Conservation (phyloP, 2,329 filamentous ascomycete genomes). For the Alternaria tenuissima region DNA sequence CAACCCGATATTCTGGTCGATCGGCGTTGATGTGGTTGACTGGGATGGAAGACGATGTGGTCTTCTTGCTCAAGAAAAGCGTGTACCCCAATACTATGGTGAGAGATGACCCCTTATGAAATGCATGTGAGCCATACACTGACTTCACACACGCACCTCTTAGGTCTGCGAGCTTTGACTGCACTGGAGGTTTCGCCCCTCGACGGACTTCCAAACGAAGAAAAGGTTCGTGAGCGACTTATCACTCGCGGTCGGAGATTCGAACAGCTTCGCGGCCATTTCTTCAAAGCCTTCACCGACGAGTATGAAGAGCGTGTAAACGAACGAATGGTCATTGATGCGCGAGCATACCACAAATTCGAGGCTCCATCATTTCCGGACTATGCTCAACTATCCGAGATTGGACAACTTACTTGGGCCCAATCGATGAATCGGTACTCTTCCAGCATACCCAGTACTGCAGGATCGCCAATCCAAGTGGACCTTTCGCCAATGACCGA, state of each 20-base stretch:
- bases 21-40: constrained; percentile 23
- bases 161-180: constrained; percentile 49
- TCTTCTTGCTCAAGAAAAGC: constrained; percentile 21
- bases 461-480: constrained; percentile 5
- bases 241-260: constrained; percentile 54
- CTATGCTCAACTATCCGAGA: constrained; percentile 18
- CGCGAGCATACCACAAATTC: constrained; percentile 22
- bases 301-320: not conserved
- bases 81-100: constrained; percentile 32
- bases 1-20: not conserved
- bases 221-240: constrained; percentile 49
- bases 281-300: constrained; percentile 43
- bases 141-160: not conserved
- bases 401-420: constrained; percentile 21
- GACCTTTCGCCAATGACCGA: constrained; percentile 23
- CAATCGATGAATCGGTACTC: constrained; percentile 26
- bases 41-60: constrained; percentile 36
- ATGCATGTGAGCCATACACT: not conserved
- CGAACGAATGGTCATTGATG: constrained; percentile 14
- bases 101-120: not conserved
- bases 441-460: not conserved
- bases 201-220: constrained; percentile 47
- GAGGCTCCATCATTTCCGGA: constrained; percentile 6
- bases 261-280: constrained; percentile 55
- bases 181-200: constrained; percentile 53